Conservation (phyloP, 257 asterid species). For the Ophiorrhiza pumila region DNA sequence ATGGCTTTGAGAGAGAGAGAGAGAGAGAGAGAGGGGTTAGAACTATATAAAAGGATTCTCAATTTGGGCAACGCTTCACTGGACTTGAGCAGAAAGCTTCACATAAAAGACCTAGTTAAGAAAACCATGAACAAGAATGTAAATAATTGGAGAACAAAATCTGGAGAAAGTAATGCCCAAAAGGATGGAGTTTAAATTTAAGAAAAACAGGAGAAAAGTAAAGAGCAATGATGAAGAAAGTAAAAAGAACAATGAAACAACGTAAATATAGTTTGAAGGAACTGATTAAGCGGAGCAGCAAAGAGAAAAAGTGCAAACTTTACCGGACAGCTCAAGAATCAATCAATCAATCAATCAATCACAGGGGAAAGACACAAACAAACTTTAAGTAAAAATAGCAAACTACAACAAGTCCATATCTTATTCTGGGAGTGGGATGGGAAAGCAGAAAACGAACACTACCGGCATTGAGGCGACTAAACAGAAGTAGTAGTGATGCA, state of each 20-base stretch:
- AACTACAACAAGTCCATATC: too few relatives aligned
- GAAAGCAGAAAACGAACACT: too few relatives aligned
- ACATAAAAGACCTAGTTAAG: background rate
- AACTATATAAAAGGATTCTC: background rate
- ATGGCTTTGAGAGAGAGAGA: background rate
- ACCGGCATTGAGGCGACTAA: too few relatives aligned
- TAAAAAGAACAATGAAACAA: too few relatives aligned
- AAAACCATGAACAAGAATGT: background rate
- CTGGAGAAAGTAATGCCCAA: background rate
- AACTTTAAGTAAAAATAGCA: too few relatives aligned
- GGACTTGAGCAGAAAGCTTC: background rate
- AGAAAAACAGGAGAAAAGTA: background rate
- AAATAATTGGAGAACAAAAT: background rate
- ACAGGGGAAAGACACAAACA: too few relatives aligned
- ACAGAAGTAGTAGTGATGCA: too few relatives aligned
- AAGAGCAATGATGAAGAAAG: background rate
- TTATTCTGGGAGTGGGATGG: too few relatives aligned
- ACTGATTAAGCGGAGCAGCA: too few relatives aligned
- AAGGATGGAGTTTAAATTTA: background rate
- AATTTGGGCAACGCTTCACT: background rate
- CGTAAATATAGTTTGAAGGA: too few relatives aligned
- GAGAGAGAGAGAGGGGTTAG: background rate
- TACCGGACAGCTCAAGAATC: too few relatives aligned
- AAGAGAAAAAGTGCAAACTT: background rate
- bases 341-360: too few relatives aligned